Evolutionary conservation across 176 grass and related monocot genomes (phyloP).

Genomic region (Musa acuminata): DNA sequence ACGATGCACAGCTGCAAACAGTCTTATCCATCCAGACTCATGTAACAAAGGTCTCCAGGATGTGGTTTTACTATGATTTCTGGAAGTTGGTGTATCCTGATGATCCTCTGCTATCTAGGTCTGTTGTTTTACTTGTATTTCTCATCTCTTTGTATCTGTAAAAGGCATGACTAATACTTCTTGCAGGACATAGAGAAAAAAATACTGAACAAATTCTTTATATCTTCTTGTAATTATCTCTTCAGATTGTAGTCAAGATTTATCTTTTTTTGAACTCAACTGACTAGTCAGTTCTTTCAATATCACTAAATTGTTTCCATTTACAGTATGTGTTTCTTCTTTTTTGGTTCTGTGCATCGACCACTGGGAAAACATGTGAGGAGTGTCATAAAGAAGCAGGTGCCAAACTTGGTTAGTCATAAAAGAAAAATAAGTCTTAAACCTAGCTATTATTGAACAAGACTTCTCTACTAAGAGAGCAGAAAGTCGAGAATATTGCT

Average conservation of each 20-base stretch:
- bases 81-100: neutral
- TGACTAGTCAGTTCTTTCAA: neutral
- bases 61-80: neutral
- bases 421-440: too few species aligned
- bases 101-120: neutral
- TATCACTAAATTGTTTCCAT: neutral
- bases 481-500: too few species aligned
- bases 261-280: neutral
- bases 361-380: neutral
- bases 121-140: slow-evolving; percentile 9
- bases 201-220: slow-evolving; percentile 14
- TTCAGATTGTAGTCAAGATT: neutral
- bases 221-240: slow-evolving; percentile 5
- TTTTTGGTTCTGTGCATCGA: neutral
- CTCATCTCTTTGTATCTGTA: neutral
- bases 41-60: neutral
- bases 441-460: too few species aligned
- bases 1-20: neutral
- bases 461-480: too few species aligned
- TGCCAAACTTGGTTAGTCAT: too few species aligned
- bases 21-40: neutral
- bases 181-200: slow-evolving; percentile 1
- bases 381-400: too few species aligned
- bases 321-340: neutral
- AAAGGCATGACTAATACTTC: slow-evolving; percentile 5